Conservation (phyloP, 345 rosid species). For the Iberis pinnata region DNA sequence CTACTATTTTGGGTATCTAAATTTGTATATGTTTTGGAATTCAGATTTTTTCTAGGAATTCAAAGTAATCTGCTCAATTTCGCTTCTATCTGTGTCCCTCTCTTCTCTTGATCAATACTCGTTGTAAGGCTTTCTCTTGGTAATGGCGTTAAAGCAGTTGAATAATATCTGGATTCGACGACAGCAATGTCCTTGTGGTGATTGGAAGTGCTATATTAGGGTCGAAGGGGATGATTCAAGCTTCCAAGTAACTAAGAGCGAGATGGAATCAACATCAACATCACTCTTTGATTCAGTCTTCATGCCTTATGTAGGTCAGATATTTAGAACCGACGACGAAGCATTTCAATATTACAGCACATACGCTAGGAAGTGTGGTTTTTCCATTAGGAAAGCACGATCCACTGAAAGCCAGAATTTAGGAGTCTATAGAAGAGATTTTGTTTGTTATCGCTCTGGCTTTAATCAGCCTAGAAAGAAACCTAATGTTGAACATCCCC, state of each 20-base stretch:
- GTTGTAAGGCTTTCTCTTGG: background rate
- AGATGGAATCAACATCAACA: slow-evolving; percentile 30
- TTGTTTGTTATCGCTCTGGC: slow-evolving; percentile 93
- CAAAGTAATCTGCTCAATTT: no score
- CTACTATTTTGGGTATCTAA: no score
- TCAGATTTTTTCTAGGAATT: no score
- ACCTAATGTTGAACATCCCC: slow-evolving; percentile 79
- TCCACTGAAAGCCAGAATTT: slow-evolving; percentile 84
- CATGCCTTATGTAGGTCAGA: slow-evolving; percentile 79
- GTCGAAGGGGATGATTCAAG: slow-evolving; percentile 56
- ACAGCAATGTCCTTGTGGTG: slow-evolving; percentile 93
- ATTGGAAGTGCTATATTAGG: slow-evolving; percentile 79
- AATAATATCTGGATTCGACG: slow-evolving; percentile 78
- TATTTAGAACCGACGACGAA: slow-evolving; percentile 68
- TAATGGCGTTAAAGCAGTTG: slow-evolving; percentile 50
- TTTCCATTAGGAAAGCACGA: slow-evolving; percentile 84
- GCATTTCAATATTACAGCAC: slow-evolving; percentile 79
- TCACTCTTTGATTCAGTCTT: slow-evolving; percentile 46
- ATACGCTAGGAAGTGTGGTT: slow-evolving; percentile 82
- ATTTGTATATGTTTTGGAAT: no score
- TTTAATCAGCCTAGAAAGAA: slow-evolving; percentile 88
- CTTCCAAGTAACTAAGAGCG: slow-evolving; percentile 46
- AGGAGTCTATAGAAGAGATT: slow-evolving; percentile 82
- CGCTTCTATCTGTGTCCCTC: no score
- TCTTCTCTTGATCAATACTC: no score